Conservation (phyloP, 306 rosid genomes). For the Hylodesmum podocarpum region DNA sequence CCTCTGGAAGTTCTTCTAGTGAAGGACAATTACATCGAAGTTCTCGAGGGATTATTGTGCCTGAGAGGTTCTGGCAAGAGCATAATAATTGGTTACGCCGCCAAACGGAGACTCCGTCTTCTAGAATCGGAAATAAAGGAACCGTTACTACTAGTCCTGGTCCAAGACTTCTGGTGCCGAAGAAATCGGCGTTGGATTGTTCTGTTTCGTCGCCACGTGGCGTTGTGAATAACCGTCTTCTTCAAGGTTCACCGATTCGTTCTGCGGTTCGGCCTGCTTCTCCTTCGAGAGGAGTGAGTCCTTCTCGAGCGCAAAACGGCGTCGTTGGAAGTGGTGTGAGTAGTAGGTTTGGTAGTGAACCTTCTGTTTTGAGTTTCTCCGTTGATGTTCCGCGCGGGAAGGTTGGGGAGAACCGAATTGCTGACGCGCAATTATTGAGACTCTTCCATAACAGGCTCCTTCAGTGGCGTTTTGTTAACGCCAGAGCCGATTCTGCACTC, state of each 20-base stretch:
- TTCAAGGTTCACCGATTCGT: conserved; percentile 66
- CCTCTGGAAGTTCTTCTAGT: conserved; percentile 58
- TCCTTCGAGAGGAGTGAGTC: conserved; percentile 72
- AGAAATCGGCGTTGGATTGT: conserved; percentile 48
- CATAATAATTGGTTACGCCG: conserved; percentile 51
- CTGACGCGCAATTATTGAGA: conserved; percentile 74
- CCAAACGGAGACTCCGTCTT: conserved; percentile 51
- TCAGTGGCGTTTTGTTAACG: conserved; percentile 91
- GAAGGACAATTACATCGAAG: conserved; percentile 44
- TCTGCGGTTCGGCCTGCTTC: conserved; percentile 63
- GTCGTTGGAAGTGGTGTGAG: conserved; percentile 35
- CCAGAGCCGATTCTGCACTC: conserved; percentile 64
- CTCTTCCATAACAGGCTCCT: conserved; percentile 71
- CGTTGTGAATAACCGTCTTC: conserved; percentile 47
- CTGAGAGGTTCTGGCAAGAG: conserved; percentile 76
- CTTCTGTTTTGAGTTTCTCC: conserved; percentile 68
- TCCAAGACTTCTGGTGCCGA: conserved; percentile 47
- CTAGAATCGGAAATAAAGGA: conserved; percentile 47
- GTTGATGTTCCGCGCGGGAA: conserved; percentile 70
- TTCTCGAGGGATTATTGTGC: conserved; percentile 53
- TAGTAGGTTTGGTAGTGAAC: conserved; percentile 46
- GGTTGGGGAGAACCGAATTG: conserved; percentile 61
- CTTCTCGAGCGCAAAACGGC: conserved; percentile 60
- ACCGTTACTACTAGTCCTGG: conserved; percentile 19
- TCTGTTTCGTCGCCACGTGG: conserved; percentile 67